Base-by-base conservation (phyloP, 306 rosid species). In the Senna siamea region DNA sequence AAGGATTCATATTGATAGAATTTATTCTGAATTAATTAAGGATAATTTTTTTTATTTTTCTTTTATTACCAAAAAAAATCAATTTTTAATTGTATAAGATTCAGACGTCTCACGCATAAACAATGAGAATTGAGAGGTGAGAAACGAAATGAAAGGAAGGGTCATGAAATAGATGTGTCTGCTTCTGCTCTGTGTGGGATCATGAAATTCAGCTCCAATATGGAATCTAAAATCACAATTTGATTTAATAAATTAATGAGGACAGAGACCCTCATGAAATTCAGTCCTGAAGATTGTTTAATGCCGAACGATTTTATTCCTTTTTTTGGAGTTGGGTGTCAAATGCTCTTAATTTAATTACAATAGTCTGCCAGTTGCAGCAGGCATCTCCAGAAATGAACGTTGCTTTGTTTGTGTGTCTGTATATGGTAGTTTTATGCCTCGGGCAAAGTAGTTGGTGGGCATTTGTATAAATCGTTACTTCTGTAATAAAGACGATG, bases 371-470 rank as follows among this genome's bases (percentile, higher is more conserved):
- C 30, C 30, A 26, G 40, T 7, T 37, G 40, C 40, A 4, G 82
- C 72, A 72, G 44, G 69, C 11, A 22, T 60, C 80, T 83, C 89
- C 83, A 66, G 75, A 83, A 75, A 64, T 75, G 90, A 87, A 83
- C 95, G 95, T 87, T 87, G 85, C 70, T 73, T 72, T 85, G 86
- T 76, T 72, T 37, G 13, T 60, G 55, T 35, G 52, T n/a, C 41
- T 56, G 18, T 46, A 57, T 57, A 22, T 72, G 53, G 73, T 52
- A 58, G 73, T 62, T 78, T 70, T 53, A 20, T 70, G 20, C 26
- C 19, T 13, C 13, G 34, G 50, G 70, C 19, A 77, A 46, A 56
- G 18, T 7, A 6, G 62, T 10, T 26, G 62, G 62, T n/a, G 2
- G 0, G 5, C 41, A 14, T 30, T 37, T 7, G 40, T 7, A 15